Evolutionary conservation across 1,284 basidiomycete genomes (phyloP).

Genomic region (Melampsora occidentalis): DNA sequence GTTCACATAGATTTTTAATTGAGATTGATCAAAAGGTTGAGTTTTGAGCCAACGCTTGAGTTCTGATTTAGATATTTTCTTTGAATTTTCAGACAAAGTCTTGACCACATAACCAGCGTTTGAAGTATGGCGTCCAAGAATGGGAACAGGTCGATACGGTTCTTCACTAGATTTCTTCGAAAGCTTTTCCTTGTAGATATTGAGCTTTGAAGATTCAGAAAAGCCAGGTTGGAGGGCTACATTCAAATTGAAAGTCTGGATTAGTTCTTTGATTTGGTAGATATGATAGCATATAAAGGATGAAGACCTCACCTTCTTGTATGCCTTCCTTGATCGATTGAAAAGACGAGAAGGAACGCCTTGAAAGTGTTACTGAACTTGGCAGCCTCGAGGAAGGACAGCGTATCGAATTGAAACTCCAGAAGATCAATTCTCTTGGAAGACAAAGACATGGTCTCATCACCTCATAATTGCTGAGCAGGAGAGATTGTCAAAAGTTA

Average conservation of each 20-base stretch:
- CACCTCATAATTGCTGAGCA: neutral
- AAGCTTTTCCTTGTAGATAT: neutral
- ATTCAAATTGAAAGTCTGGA: no score
- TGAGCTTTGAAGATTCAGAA: no score
- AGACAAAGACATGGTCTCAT: conserved; percentile 2
- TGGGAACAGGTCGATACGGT: conserved; percentile 25
- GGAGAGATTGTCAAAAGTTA: no score
- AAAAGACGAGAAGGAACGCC: neutral
- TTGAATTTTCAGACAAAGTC: conserved; percentile 26
- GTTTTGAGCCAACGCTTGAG: conserved; percentile 40
- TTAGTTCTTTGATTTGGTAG: no score
- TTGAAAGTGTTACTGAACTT: neutral
- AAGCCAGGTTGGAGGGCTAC: no score
- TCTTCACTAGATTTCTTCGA: neutral
- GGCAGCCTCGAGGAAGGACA: neutral
- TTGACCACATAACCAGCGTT: conserved; percentile 38
- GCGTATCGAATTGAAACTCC: neutral
- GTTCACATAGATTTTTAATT: conserved; percentile 20
- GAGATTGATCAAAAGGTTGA: conserved; percentile 7
- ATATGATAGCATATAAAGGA: neutral
- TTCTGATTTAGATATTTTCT: conserved; percentile 31
- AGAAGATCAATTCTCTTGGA: neutral
- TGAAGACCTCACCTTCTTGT: neutral
- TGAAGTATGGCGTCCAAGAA: conserved; percentile 24
- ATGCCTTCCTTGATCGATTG: neutral